Base-by-base conservation (phyloP, 2,329 filamentous ascomycete species). In the Fusarium armeniacum region DNA sequence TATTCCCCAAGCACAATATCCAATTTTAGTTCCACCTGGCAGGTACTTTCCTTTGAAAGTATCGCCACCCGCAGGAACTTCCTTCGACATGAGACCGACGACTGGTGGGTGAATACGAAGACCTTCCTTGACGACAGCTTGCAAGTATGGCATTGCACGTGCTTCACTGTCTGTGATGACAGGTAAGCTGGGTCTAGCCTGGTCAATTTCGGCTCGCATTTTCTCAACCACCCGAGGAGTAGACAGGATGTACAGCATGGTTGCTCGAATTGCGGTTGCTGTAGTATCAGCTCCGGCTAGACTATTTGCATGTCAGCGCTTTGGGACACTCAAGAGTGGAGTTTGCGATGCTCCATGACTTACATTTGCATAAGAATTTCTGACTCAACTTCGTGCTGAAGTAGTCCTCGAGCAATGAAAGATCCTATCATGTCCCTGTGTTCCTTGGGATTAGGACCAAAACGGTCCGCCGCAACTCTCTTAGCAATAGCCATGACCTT, bases 211-310 rank as follows among this genome's bases (percentile, higher is more conserved):
- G 46, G 49, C 45, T 6, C 82, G 81, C 0, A 90, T 77, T 76
- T 80, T 83, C 5, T 69, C 58, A 56, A 83, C 80, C 0, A 86
- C 81, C 1, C 78, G 78, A 0, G 84, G 83, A 22, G 81, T 84
- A n/a, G 82, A 85, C 24, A 84, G 81, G 58, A 89, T 75, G 71
- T 86, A 81, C 20, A 89, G 81, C 53, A 89, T 65, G 3, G 83
- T 86, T 36, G 83, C 79, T 5, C 87, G 83, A 12, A 90, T 82
- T 3, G 82, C 82, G 0, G 85, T 86, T 0, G 87, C 85, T 0
- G 86, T 87, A 4, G 86, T 88, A 62, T 89, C 87, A 2, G 85
- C 86, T 5, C 87, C 87, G 6, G 86, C 87, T 7, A 87, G 78
- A 44, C 82, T 82, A 46, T 56, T 3, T 41, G 6, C 5, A 2